phyloP scores from a whole-genome alignment of 2,329 filamentous ascomycete species.

The Fonsecaea nubica region DNA sequence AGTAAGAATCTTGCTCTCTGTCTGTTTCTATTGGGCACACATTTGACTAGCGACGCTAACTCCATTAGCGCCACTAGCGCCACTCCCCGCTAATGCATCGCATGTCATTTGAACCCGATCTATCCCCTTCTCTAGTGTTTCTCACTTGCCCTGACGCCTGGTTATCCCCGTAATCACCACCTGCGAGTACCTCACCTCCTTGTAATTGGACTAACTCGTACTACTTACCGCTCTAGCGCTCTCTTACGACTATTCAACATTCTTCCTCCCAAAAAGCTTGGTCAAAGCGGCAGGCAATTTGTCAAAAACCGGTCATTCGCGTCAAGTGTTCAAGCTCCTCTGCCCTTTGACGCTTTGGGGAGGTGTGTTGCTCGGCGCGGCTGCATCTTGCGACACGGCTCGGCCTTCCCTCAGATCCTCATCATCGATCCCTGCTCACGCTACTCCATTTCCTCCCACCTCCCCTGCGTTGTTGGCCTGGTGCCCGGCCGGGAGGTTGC shows the following conservation, averaged over 20 bases:
- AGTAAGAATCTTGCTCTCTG: slow-evolving; percentile 1
- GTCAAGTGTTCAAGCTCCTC: neutral
- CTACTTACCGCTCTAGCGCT: neutral
- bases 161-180: slow-evolving; percentile 15
- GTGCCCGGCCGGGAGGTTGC: slow-evolving; percentile 11
- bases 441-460: neutral
- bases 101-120: slow-evolving; percentile 19
- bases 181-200: too few species aligned
- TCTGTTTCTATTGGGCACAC: neutral
- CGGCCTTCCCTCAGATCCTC: slow-evolving; percentile 12
- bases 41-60: too few species aligned
- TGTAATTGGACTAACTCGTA: too few species aligned
- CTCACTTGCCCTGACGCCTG: neutral
- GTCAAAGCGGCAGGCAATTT: slow-evolving; percentile 6
- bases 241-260: neutral
- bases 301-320: neutral
- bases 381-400: slow-evolving; percentile 15
- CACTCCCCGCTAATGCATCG: slow-evolving; percentile 9
- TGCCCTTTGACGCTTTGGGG: neutral
- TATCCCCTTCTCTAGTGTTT: slow-evolving; percentile 13
- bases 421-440: slow-evolving; percentile 5
- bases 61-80: too few species aligned
- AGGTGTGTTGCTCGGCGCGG: slow-evolving; percentile 1
- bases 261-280: neutral
- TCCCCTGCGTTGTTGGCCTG: neutral